Evolutionary conservation across 495 filamentous ascomycete genomes (phyloP).

Genomic region (Cudoniella acicularis): DNA sequence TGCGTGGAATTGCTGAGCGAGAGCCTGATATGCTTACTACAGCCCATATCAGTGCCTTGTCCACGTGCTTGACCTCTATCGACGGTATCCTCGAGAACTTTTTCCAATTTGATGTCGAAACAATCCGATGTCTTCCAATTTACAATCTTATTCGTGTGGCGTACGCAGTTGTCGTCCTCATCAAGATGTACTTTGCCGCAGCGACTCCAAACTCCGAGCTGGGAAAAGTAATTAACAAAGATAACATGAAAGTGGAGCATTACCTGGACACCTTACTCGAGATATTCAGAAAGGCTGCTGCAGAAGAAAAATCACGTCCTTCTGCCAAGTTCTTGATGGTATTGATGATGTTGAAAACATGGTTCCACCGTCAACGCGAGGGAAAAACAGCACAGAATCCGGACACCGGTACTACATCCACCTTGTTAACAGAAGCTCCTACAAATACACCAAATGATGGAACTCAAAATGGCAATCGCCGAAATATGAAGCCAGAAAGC

Average conservation of each 20-base stretch:
- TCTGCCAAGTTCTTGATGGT: constrained; percentile 76
- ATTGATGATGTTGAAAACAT: constrained; percentile 65
- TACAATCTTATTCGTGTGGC: constrained; percentile 73
- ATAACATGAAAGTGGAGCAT: constrained; percentile 69
- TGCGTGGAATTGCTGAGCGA: constrained; percentile 21
- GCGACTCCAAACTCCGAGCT: constrained; percentile 62
- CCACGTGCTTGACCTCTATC: constrained; percentile 64
- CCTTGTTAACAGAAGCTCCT: constrained; percentile 1
- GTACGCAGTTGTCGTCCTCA: constrained; percentile 79
- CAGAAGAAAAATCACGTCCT: constrained; percentile 61
- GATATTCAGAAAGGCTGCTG: constrained; percentile 61
- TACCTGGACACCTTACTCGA: constrained; percentile 66
- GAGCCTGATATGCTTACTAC: constrained; percentile 44
- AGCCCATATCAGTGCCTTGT: constrained; percentile 68
- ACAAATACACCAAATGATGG: background rate
- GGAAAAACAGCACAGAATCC: background rate
- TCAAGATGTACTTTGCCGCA: constrained; percentile 83
- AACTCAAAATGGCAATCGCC: background rate
- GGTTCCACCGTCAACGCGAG: constrained; percentile 54
- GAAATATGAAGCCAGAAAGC: constrained; percentile 14
- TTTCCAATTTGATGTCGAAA: constrained; percentile 52
- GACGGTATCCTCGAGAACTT: constrained; percentile 74
- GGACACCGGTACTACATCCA: background rate
- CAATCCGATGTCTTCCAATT: constrained; percentile 69
- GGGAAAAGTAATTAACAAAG: constrained; percentile 70